Conservation (phyloP, 1,139 yeast genomes). For the Eremothecium sinecaudum region DNA sequence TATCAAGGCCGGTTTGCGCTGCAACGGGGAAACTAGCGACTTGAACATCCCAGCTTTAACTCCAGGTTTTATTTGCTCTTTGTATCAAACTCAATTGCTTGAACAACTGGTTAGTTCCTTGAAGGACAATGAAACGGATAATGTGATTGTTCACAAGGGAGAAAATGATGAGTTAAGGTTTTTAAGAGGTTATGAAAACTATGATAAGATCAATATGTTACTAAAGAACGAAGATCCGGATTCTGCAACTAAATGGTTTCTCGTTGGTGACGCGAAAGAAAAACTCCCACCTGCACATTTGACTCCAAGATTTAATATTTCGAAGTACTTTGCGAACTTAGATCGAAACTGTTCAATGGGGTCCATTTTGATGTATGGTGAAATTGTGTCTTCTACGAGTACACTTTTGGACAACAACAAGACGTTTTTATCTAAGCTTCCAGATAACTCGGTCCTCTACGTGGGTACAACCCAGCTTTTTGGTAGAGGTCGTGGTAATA, state of each 20-base stretch:
- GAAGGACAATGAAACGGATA: constrained; percentile 8
- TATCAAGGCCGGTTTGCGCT: constrained; percentile 49
- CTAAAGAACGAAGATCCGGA: constrained; percentile 41
- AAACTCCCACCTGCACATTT: constrained; percentile 11
- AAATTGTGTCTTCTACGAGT: constrained; percentile 83
- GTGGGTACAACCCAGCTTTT: constrained; percentile 77
- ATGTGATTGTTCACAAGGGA: constrained; percentile 13
- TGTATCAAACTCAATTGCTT: constrained; percentile 36
- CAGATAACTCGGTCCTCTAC: constrained; percentile 23
- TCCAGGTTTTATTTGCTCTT: constrained; percentile 36
- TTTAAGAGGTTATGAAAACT: constrained; percentile 18
- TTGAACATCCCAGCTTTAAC: constrained; percentile 42
- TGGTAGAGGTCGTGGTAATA: constrained; percentile 93
- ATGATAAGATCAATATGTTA: constrained; percentile 30
- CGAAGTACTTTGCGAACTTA: constrained; percentile 44
- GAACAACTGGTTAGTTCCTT: constrained; percentile 12
- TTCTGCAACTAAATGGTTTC: constrained; percentile 44
- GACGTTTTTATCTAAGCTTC: constrained; percentile 37
- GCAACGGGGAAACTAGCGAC: constrained; percentile 45
- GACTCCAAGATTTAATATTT: constrained; percentile 68
- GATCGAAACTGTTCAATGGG: constrained; percentile 45
- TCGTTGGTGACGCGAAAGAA: constrained; percentile 29
- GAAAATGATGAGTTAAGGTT: constrained; percentile 31
- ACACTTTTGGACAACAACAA: constrained; percentile 69
- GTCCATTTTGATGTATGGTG: constrained; percentile 60